These are phyloP conservation scores for Globisporangium nunn DNA, from an alignment of 352 stramenopile genomes.

Conservation along the genomic window DNA sequence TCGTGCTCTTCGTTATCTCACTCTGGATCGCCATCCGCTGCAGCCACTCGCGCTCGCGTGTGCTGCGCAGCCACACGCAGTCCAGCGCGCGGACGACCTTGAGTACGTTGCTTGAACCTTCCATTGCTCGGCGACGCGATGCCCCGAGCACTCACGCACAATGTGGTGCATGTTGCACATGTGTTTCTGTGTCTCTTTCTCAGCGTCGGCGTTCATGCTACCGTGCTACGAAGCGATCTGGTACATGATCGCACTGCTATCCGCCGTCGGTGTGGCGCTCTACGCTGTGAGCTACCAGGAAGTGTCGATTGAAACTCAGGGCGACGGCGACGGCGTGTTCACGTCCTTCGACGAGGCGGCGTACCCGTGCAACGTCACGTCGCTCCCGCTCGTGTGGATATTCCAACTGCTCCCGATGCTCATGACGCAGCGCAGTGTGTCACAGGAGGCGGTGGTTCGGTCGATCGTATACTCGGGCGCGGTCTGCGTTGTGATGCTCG, in stretches of 20 bases:
- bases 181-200: neutral
- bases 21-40: constrained; percentile 66
- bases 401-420: constrained; percentile 76
- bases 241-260: constrained; percentile 70
- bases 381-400: constrained; percentile 63
- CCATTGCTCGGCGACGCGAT: too few species aligned
- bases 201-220: constrained; percentile 82
- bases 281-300: constrained; percentile 45
- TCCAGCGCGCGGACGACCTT: constrained; percentile 62
- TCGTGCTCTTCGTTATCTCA: constrained; percentile 62
- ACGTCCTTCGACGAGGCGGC: constrained; percentile 15
- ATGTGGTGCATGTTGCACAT: neutral
- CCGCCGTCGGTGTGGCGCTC: constrained; percentile 38
- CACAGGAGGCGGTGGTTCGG: constrained; percentile 59
- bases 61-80: constrained; percentile 42
- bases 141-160: too few species aligned
- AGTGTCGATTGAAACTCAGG: constrained; percentile 9
- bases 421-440: constrained; percentile 82
- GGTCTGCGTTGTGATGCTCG: constrained; percentile 45
- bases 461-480: constrained; percentile 63
- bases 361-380: constrained; percentile 54
- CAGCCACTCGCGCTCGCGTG: constrained; percentile 64
- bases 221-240: constrained; percentile 81
- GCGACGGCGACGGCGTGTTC: constrained; percentile 13
- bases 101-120: constrained; percentile 34